A percentile compares a stretch with the other conserved stretches of the same genome.
Evolutionary conservation across 1,139 yeast genomes (phyloP).

Genomic region (Kurtzmaniella quercitrusa): DNA sequence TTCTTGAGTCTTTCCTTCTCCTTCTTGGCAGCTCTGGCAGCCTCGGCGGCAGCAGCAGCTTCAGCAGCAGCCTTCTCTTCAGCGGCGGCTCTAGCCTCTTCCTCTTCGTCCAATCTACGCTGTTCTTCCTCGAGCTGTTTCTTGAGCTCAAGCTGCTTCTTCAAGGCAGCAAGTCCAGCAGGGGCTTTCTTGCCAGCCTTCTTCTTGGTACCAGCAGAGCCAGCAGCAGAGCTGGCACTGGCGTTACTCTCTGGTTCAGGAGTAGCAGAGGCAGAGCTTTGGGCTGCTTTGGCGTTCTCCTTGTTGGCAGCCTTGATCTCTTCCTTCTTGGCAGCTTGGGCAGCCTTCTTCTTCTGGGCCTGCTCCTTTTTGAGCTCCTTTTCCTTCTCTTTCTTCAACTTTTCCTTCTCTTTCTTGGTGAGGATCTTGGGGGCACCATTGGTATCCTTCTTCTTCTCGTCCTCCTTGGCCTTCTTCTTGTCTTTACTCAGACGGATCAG

Average conservation of each 20-base stretch:
- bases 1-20: conserved; percentile 79
- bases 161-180: conserved; percentile 77
- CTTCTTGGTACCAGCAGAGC: conserved; percentile 34
- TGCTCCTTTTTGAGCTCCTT: conserved; percentile 90
- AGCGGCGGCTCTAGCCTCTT: conserved; percentile 58
- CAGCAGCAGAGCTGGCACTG: conserved; percentile 24
- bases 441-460: conserved; percentile 41
- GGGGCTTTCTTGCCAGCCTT: conserved; percentile 67
- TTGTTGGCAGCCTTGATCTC: conserved; percentile 64
- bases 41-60: conserved; percentile 66
- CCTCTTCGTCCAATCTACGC: conserved; percentile 61
- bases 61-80: conserved; percentile 58
- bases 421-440: conserved; percentile 67
- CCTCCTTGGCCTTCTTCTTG: conserved; percentile 62
- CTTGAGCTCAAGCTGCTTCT: conserved; percentile 80
- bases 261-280: conserved; percentile 30
- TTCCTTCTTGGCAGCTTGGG: conserved; percentile 56
- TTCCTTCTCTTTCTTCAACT: conserved; percentile 95
- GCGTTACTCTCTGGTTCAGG: conserved; percentile 27
- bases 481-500: conserved; percentile 76
- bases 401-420: conserved; percentile 95
- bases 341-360: conserved; percentile 77
- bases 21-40: conserved; percentile 66
- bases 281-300: conserved; percentile 49
- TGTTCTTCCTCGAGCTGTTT: conserved; percentile 79